Conservation (phyloP, 768 basidiomycete species). For the Trametes gibbosa region DNA sequence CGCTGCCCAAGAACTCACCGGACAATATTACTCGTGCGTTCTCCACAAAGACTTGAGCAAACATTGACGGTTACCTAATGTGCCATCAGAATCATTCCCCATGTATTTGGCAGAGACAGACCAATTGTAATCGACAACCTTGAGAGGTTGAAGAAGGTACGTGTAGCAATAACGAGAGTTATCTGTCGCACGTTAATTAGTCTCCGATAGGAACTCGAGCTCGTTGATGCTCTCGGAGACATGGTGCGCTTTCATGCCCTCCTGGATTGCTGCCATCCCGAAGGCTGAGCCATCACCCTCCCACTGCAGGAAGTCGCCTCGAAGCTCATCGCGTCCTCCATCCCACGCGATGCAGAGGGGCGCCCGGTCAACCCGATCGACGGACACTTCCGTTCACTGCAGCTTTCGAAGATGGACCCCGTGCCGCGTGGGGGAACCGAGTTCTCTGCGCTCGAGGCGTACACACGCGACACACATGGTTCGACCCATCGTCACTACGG, state of each 20-base stretch:
- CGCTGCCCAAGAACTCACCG: constrained; percentile 48
- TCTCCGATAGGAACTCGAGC: constrained; percentile 48
- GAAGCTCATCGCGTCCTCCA: constrained; percentile 46
- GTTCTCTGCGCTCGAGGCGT: constrained; percentile 45
- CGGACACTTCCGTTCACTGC: constrained; percentile 50
- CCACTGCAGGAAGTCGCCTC: constrained; percentile 50
- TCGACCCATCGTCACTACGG: constrained; percentile 47
- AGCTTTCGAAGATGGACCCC: constrained; percentile 51
- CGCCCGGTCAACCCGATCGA: constrained; percentile 55
- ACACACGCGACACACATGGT: constrained; percentile 56
- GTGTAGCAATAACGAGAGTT: not conserved
- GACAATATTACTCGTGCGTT: constrained; percentile 55
- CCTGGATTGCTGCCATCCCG: not conserved
- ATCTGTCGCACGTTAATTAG: not conserved
- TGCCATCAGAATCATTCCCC: constrained; percentile 48
- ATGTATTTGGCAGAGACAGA: constrained; percentile 52
- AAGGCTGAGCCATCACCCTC: not conserved
- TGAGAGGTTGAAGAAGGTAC: constrained; percentile 41
- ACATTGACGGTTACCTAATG: too few species aligned
- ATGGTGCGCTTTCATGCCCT: constrained; percentile 39
- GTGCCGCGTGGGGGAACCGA: constrained; percentile 41
- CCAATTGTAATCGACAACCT: constrained; percentile 44
- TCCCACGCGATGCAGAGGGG: constrained; percentile 41
- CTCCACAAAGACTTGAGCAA: not conserved
- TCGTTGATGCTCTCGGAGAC: constrained; percentile 62